Evolutionary conservation across 768 basidiomycete genomes (phyloP), one percentile per base, ranked within the genome.

Genomic region (Russula sp.): DNA sequence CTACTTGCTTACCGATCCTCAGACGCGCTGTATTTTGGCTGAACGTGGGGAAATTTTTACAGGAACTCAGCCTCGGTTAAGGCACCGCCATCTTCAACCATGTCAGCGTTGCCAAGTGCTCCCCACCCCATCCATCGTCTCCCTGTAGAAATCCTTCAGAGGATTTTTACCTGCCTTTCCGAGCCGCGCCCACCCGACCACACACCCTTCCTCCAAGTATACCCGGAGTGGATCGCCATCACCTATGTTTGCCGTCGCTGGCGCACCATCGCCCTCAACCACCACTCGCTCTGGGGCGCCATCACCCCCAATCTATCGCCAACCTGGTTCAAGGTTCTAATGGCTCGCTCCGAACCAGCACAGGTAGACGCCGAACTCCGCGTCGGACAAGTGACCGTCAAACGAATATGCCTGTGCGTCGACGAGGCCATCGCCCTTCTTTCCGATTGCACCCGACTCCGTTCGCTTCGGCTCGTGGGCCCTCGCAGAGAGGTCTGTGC

Each of bases 221-320:
- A 48, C 20, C 61, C 61, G 25, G 53, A 56, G n/a, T 64, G 63
- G 63, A 61, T 64, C 34, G 6, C 36, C 9, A 49, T 64, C 41
- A 64, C 63, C 18, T 55, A 64, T 45, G 63, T 64, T 18, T 56
- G 59, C 11, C 59, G 59, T 22, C n/a, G 56, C 32, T 64, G 63
- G 63, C 63, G 59, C 25, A 48, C 39, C 10, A 48, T 51, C 49
- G 53, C 59, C 20, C 53, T 64, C 54, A 41, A 45, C 20, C 53
- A 64, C 35, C 58, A 47, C 13, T 56, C 47, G 13, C 63, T 64
- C 9, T 64, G 63, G 63, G 49, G 46, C 10, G 14, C 14, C 10
- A 55, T 64, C 32, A 58, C 56, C 38, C 61, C 61, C 0, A 63
- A 58, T 25, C n/a, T 63, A 34, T 58, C 57, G 16, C 45, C 34